Percentiles rank a stretch among this genome's conserved stretches.
phyloP scores from a whole-genome alignment of 768 basidiomycete genomes.

The Kwoniella heveanensis region DNA sequence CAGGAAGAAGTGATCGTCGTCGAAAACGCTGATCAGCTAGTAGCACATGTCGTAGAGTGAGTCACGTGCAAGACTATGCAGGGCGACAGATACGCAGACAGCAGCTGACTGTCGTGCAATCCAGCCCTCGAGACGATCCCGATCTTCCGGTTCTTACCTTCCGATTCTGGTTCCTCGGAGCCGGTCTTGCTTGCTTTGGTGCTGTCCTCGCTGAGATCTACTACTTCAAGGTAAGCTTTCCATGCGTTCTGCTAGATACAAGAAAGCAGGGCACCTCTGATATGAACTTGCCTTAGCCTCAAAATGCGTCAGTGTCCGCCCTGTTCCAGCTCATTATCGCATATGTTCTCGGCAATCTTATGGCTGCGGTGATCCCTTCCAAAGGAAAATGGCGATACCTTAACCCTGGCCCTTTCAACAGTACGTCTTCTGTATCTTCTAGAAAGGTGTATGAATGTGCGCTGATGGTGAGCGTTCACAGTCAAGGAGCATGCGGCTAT shows the following conservation, averaged over 20 bases:
- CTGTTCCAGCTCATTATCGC: conserved; percentile 62
- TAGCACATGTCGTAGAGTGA: conserved; percentile 8
- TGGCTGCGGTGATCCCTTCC: conserved; percentile 59
- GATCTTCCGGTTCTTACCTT: conserved; percentile 61
- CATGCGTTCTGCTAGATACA: no score
- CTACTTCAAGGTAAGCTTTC: conserved; percentile 62
- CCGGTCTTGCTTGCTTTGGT: conserved; percentile 62
- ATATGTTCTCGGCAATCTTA: conserved; percentile 59
- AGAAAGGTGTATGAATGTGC: no score
- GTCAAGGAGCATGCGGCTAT: conserved; percentile 66
- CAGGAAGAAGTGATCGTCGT: conserved; percentile 3
- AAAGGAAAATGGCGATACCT: conserved; percentile 63
- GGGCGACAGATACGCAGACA: no score
- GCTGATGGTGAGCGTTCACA: no score
- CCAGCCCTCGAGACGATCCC: conserved; percentile 60
- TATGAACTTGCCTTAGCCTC: conserved; percentile 43
- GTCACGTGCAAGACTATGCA: background rate
- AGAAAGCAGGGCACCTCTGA: background rate
- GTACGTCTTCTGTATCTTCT: conserved; percentile 54
- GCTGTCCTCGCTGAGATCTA: conserved; percentile 65
- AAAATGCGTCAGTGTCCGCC: conserved; percentile 63
- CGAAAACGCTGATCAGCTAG: conserved; percentile 3
- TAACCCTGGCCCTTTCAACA: conserved; percentile 69
- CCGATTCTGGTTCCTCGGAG: conserved; percentile 61
- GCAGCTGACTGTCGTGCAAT: conserved; percentile 2